Conservation (phyloP, 2,329 filamentous ascomycete genomes). For the Dothidotthia symphoricarpi region DNA sequence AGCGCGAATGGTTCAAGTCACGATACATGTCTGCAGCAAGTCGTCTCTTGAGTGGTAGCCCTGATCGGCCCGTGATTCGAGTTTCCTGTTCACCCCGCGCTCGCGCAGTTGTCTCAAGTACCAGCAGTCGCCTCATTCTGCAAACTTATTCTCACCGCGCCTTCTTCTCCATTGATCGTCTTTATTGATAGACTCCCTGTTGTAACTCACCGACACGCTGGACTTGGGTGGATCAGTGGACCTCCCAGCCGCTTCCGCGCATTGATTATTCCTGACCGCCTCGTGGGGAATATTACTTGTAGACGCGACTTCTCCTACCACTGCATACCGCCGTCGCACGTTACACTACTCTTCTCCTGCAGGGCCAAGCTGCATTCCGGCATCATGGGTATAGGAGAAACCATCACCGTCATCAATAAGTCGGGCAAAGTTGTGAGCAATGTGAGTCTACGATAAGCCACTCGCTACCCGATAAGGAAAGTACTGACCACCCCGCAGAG, state of each 20-base stretch:
- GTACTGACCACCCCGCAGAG: slow-evolving; percentile 57
- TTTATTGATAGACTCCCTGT: slow-evolving; percentile 8
- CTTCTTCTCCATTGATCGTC: slow-evolving; percentile 2
- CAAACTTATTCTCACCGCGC: slow-evolving; percentile 9
- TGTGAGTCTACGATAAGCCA: slow-evolving; percentile 52
- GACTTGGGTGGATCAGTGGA: slow-evolving; percentile 26
- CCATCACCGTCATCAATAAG: slow-evolving; percentile 85
- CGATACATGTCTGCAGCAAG: slow-evolving; percentile 25
- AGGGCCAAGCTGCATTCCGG: slow-evolving; percentile 14
- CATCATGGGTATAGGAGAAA: slow-evolving; percentile 58
- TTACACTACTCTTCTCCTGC: slow-evolving; percentile 22
- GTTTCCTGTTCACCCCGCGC: slow-evolving; percentile 12
- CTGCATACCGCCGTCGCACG: slow-evolving; percentile 17
- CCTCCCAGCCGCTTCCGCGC: slow-evolving; percentile 26
- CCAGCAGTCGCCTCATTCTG: slow-evolving; percentile 29
- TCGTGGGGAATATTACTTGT: slow-evolving; percentile 11
- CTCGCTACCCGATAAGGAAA: slow-evolving; percentile 6
- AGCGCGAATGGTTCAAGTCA: slow-evolving; percentile 27
- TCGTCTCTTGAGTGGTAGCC: slow-evolving; percentile 24
- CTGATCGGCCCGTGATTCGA: slow-evolving; percentile 15
- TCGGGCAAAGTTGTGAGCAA: slow-evolving; percentile 89
- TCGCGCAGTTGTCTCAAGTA: slow-evolving; percentile 22
- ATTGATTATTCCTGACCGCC: slow-evolving; percentile 34
- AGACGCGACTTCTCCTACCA: not conserved
- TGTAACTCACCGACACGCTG: slow-evolving; percentile 8